Conservation (phyloP, 257 asterid species). For the Nicotiana obtusifolia region DNA sequence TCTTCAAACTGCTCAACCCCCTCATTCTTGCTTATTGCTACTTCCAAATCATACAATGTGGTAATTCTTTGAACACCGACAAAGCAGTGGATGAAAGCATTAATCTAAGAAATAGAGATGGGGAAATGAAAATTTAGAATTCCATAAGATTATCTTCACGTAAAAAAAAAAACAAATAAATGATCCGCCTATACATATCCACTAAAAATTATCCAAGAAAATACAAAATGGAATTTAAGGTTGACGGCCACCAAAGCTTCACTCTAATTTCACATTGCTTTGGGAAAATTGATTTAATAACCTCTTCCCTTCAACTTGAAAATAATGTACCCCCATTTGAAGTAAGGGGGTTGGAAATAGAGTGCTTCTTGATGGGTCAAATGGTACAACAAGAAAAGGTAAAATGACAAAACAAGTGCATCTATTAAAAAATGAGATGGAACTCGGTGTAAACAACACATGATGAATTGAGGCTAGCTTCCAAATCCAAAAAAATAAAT, state of each 20-base stretch:
- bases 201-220: background rate
- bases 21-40: constrained; percentile 75
- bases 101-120: constrained; percentile 40
- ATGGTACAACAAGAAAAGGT: background rate
- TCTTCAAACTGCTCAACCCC: constrained; percentile 70
- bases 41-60: constrained; percentile 75
- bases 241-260: background rate
- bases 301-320: constrained; percentile 2
- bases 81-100: constrained; percentile 87
- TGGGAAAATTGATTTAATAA: background rate
- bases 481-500: background rate
- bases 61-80: constrained; percentile 73
- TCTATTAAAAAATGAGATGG: background rate
- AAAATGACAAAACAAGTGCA: background rate
- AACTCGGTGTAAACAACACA: background rate
- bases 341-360: constrained; percentile 5
- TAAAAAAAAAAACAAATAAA: background rate
- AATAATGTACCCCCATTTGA: constrained; percentile 5
- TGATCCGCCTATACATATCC: background rate
- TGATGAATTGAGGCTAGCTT: background rate
- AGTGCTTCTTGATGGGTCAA: background rate
- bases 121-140: background rate
- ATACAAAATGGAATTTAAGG: background rate
- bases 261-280: constrained; percentile 8
- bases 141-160: background rate